phyloP scores from a whole-genome alignment of 371 early-diverging fungal species.

The Apophysomyces sp. region DNA sequence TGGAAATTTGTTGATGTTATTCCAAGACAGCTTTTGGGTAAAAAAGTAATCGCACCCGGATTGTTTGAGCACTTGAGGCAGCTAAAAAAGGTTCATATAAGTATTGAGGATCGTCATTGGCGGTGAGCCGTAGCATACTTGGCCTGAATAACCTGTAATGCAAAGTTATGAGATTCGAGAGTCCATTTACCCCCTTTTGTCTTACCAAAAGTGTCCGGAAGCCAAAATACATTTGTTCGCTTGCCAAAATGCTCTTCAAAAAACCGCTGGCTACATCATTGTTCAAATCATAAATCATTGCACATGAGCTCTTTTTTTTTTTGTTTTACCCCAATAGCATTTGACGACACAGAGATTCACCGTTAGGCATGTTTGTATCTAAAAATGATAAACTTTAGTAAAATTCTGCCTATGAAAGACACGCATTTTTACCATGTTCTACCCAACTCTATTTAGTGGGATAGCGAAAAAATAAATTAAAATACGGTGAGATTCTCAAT shows the following conservation, averaged over 20 bases:
- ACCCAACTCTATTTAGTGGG: slow-evolving; percentile 44
- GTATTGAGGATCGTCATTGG: background rate
- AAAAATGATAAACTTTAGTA: too few species aligned
- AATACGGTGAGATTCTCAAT: too few species aligned
- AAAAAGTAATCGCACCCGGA: slow-evolving; percentile 92
- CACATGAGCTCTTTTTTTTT: background rate
- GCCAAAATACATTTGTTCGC: slow-evolving; percentile 86
- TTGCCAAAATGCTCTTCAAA: slow-evolving; percentile 85
- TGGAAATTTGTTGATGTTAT: slow-evolving; percentile 97
- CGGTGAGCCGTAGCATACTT: slow-evolving; percentile 4
- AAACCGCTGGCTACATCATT: slow-evolving; percentile 66
- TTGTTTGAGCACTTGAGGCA: slow-evolving; percentile 89
- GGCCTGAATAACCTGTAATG: slow-evolving; percentile 52
- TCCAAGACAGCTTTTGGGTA: slow-evolving; percentile 98
- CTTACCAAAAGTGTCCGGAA: slow-evolving; percentile 91
- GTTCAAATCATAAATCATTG: background rate
- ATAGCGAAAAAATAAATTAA: background rate
- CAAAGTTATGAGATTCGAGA: slow-evolving; percentile 28
- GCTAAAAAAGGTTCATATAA: slow-evolving; percentile 15
- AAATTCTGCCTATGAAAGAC: too few species aligned
- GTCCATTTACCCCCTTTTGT: background rate
- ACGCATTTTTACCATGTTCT: slow-evolving; percentile 35
- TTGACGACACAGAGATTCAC: slow-evolving; percentile 92
- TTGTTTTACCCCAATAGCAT: slow-evolving; percentile 75
- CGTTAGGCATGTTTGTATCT: slow-evolving; percentile 97